Evolutionary conservation across 441 rosid species (phyloP).

Genomic region (Bocquillonia castaneifolia): DNA sequence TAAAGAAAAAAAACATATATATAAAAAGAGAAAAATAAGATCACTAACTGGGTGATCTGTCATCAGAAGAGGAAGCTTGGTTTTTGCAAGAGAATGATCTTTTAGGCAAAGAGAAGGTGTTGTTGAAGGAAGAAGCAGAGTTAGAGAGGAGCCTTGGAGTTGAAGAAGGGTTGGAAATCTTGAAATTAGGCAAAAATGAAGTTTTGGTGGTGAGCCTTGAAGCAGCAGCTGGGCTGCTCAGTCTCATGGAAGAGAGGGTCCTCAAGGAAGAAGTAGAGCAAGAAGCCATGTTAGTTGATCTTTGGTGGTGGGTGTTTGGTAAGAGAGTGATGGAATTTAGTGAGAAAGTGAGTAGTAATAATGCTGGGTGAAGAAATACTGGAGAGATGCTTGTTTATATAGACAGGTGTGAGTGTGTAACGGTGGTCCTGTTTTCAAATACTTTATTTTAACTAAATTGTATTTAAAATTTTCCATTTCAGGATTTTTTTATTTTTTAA

Average conservation of each 20-base stretch:
- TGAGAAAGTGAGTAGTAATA: background rate
- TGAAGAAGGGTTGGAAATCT: conserved; percentile 25
- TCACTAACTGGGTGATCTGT: conserved; percentile 34
- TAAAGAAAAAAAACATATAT: background rate
- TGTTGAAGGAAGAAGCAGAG: conserved; percentile 7
- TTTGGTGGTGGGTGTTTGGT: background rate
- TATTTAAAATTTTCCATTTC: too few species aligned
- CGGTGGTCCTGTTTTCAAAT: background rate
- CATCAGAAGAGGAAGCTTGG: conserved; percentile 35
- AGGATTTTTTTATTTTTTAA: too few species aligned
- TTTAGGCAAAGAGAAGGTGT: conserved; percentile 15
- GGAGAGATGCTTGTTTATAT: background rate
- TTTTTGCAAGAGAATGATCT: conserved; percentile 47
- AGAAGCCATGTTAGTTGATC: conserved; percentile 33
- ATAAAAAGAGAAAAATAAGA: background rate
- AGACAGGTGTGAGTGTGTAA: background rate
- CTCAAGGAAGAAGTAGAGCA: conserved; percentile 31
- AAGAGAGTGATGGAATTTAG: background rate
- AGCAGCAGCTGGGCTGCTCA: conserved; percentile 13
- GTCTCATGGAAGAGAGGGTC: conserved; percentile 23
- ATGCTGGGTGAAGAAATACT: background rate
- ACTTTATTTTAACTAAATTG: background rate
- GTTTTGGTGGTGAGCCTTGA: conserved; percentile 7
- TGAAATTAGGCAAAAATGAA: conserved; percentile 23
- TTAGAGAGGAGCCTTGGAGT: conserved; percentile 9